Percentiles rank a stretch among this genome's conserved stretches.
phyloP scores from a whole-genome alignment of 495 filamentous ascomycete species.

The Penicillium longicatenatum region DNA sequence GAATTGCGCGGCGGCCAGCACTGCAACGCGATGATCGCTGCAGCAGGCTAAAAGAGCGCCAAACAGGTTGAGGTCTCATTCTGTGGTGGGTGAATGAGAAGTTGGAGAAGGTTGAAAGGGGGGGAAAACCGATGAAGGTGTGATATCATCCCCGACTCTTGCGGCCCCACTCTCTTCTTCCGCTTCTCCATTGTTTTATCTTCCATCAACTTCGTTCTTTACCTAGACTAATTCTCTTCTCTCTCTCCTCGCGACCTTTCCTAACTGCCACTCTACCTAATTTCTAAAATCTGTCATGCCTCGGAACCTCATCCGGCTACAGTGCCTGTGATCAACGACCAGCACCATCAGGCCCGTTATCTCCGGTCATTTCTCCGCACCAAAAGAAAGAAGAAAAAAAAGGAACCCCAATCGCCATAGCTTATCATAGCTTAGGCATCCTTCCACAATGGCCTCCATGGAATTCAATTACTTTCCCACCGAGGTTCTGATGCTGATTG shows the following conservation, averaged over 20 bases:
- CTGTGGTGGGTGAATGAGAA: slow-evolving; percentile 4
- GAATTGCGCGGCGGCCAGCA: slow-evolving; percentile 27
- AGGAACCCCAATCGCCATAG: too few species aligned
- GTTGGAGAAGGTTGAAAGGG: slow-evolving; percentile 6
- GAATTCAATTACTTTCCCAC: slow-evolving; percentile 35
- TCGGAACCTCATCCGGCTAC: neutral
- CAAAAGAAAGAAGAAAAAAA: too few species aligned
- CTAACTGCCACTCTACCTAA: too few species aligned
- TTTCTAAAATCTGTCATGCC: neutral
- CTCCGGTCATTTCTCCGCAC: neutral
- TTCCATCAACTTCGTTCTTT: neutral
- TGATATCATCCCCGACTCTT: slow-evolving; percentile 24
- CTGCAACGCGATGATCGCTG: slow-evolving; percentile 26
- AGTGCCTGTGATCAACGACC: neutral
- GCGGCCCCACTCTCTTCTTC: slow-evolving; percentile 11
- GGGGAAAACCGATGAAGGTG: slow-evolving; percentile 2
- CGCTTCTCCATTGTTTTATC: neutral
- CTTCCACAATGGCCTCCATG: neutral
- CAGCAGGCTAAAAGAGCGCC: slow-evolving; percentile 35
- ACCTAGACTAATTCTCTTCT: neutral
- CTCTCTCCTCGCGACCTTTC: neutral
- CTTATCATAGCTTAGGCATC: too few species aligned
- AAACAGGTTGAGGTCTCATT: slow-evolving; percentile 32
- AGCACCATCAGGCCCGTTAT: neutral
- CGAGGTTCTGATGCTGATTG: slow-evolving; percentile 57